A percentile compares a stretch with the other conserved stretches of the same genome.
phyloP scores from a whole-genome alignment of 257 asterid species.

The Gentiana dahurica region DNA sequence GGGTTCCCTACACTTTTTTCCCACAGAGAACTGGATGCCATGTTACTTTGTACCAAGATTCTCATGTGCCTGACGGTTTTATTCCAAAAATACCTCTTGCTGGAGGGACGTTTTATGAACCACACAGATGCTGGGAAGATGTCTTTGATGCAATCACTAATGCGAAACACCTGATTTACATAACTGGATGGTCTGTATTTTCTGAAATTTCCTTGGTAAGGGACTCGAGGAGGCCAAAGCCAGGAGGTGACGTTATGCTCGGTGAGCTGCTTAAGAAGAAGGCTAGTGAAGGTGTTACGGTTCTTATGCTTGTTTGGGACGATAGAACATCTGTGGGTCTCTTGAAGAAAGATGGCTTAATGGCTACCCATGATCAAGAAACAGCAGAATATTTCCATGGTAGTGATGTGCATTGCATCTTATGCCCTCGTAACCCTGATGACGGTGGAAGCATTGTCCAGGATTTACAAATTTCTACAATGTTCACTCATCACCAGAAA shows the following conservation, averaged over 20 bases:
- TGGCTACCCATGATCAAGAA: constrained; percentile 90
- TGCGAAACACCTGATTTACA: constrained; percentile 74
- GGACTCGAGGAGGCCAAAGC: constrained; percentile 66
- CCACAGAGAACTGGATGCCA: constrained; percentile 67
- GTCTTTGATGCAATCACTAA: constrained; percentile 63
- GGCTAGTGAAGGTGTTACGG: constrained; percentile 68
- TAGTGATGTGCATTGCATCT: constrained; percentile 51
- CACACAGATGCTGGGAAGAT: constrained; percentile 79
- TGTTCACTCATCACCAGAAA: constrained; percentile 93
- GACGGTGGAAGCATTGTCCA: constrained; percentile 75
- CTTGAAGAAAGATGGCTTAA: constrained; percentile 68
- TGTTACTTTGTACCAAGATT: constrained; percentile 64
- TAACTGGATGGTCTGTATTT: constrained; percentile 90
- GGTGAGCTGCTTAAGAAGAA: constrained; percentile 73
- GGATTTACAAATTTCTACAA: constrained; percentile 61
- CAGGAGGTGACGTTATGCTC: constrained; percentile 63
- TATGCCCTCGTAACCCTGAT: constrained; percentile 78
- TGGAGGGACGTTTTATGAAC: constrained; percentile 55
- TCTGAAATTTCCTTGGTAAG: constrained; percentile 57
- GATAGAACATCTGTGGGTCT: constrained; percentile 67
- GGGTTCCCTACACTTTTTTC: constrained; percentile 80
- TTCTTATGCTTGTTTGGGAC: constrained; percentile 84
- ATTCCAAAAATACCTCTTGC: constrained; percentile 57
- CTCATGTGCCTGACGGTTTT: constrained; percentile 66
- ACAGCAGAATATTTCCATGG: constrained; percentile 46